Conservation (phyloP, 345 rosid genomes). For the Nephelium lappaceum region DNA sequence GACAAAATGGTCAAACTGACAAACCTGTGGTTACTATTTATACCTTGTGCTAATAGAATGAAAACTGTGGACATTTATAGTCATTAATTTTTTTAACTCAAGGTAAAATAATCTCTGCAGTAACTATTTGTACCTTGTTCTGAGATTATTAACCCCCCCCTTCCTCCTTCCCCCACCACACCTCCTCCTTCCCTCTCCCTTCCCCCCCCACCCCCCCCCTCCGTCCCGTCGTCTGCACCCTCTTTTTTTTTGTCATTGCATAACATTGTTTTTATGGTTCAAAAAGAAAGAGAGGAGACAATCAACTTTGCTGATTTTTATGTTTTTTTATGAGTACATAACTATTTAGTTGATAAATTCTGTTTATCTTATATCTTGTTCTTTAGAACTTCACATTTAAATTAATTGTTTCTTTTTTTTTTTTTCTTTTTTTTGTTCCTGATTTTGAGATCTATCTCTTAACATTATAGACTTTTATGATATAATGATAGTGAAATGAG, state of each 20-base stretch:
- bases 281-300: neutral
- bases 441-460: neutral
- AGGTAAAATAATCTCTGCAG: neutral
- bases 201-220: too few species aligned
- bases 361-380: neutral
- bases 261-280: neutral
- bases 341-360: neutral
- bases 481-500: neutral
- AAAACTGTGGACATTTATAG: neutral
- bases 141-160: neutral
- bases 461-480: neutral
- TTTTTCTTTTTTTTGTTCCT: too few species aligned
- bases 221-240: too few species aligned
- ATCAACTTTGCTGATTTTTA: neutral
- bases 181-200: too few species aligned
- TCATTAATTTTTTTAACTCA: neutral
- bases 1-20: neutral
- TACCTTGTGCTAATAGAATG: neutral
- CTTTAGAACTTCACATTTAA: neutral
- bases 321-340: neutral
- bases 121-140: neutral
- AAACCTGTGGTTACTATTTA: neutral
- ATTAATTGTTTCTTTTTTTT: neutral
- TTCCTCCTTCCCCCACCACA: too few species aligned
- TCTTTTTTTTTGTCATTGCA: conserved; percentile 2